A percentile compares a stretch with the other conserved stretches of the same genome.
phyloP scores from a whole-genome alignment of 1,139 yeast species.

The Lodderomyces margitis region DNA sequence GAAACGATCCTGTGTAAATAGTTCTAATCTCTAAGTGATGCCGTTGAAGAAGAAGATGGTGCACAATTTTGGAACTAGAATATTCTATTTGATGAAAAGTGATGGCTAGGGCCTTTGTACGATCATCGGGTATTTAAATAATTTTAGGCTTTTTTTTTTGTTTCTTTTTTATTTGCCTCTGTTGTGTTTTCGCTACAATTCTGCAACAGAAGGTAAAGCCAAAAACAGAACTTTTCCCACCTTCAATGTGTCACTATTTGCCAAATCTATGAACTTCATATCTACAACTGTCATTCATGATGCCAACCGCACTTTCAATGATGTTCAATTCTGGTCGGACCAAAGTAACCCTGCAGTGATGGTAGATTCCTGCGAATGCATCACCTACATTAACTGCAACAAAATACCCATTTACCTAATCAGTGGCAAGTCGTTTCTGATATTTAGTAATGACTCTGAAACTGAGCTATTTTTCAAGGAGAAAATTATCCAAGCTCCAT shows the following conservation, averaged over 20 bases:
- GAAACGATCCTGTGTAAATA: no score
- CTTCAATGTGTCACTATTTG: not conserved
- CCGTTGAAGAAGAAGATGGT: not conserved
- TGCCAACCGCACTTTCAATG: constrained; percentile 15
- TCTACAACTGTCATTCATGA: constrained; percentile 16
- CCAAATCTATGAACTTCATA: constrained; percentile 15
- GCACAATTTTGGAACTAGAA: not conserved
- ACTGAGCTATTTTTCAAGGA: constrained; percentile 28
- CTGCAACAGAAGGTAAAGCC: no score
- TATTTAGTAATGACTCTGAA: constrained; percentile 24
- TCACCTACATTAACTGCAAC: constrained; percentile 19
- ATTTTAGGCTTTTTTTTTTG: constrained; percentile 2
- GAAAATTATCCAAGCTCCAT: constrained; percentile 17
- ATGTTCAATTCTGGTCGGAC: constrained; percentile 29
- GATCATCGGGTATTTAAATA: not conserved
- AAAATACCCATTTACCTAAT: constrained; percentile 33
- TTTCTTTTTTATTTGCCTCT: not conserved
- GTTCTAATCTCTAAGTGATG: not conserved
- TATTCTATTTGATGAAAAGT: not conserved
- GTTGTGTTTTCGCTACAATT: no score
- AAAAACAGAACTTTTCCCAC: no score
- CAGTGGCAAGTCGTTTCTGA: constrained; percentile 22
- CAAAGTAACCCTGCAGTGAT: constrained; percentile 9
- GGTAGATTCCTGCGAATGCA: not conserved
- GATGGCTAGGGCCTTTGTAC: not conserved